phyloP scores from a whole-genome alignment of 176 grass and related monocot genomes.

The Cenchrus purpureus region DNA sequence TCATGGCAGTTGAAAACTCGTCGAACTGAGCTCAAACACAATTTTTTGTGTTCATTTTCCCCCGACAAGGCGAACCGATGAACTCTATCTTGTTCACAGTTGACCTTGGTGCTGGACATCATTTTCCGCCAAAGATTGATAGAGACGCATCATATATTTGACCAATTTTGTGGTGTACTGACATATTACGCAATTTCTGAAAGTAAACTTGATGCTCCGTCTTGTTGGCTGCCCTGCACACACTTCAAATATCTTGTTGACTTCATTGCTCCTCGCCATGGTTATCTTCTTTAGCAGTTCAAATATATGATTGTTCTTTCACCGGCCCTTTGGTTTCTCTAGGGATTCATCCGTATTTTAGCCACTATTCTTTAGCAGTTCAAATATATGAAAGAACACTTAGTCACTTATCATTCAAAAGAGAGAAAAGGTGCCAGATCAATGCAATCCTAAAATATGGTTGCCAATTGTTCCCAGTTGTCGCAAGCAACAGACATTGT shows the following conservation, averaged over 20 bases:
- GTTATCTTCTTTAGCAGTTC: not conserved
- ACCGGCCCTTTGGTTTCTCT: not conserved
- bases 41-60: not conserved
- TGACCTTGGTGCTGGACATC: not conserved
- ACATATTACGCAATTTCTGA: constrained; percentile 28
- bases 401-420: not conserved
- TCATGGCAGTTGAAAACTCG: not conserved
- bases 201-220: not conserved
- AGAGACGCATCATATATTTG: constrained; percentile 6
- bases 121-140: constrained; percentile 15
- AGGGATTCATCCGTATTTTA: not conserved
- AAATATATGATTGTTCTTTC: not conserved
- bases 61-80: not conserved
- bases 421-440: not conserved
- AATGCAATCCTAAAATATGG: constrained; percentile 1
- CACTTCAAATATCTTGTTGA: constrained; percentile 27
- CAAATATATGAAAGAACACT: too few species aligned
- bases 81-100: not conserved
- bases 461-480: not conserved
- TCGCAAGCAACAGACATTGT: constrained; percentile 1
- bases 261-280: constrained; percentile 7
- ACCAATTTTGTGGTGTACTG: constrained; percentile 14
- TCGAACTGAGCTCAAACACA: not conserved
- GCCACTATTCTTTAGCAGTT: not conserved
- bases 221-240: not conserved